Evolutionary conservation across 805 yeast species (phyloP).

Genomic region (Spencermartinsiella europaea): DNA sequence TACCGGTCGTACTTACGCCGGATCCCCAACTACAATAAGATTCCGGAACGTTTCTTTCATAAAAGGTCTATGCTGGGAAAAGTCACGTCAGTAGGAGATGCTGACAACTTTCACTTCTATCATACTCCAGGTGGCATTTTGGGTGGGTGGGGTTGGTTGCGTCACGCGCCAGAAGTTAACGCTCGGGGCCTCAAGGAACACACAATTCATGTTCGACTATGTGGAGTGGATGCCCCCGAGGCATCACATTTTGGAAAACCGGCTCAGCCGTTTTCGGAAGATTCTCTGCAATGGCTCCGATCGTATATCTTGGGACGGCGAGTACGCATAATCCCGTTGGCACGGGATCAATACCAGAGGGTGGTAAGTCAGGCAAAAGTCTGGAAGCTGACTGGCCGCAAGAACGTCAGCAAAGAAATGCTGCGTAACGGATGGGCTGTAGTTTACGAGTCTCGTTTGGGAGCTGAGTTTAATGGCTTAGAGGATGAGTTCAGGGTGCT

Average conservation of each 20-base stretch:
- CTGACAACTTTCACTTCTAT: constrained; percentile 87
- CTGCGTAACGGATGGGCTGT: constrained; percentile 75
- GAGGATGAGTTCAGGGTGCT: constrained; percentile 54
- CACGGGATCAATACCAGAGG: constrained; percentile 83
- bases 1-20: constrained; percentile 47
- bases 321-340: constrained; percentile 71
- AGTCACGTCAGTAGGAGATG: constrained; percentile 91
- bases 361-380: constrained; percentile 73
- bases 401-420: constrained; percentile 87
- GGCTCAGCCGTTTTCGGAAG: constrained; percentile 81
- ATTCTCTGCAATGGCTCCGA: constrained; percentile 76
- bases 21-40: constrained; percentile 42
- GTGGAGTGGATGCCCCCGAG: constrained; percentile 98
- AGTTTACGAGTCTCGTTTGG: constrained; percentile 75
- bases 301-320: constrained; percentile 57
- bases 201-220: constrained; percentile 75
- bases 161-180: constrained; percentile 57
- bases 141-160: constrained; percentile 92
- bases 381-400: constrained; percentile 59
- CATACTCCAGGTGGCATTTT: constrained; percentile 89
- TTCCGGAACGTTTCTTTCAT: constrained; percentile 46
- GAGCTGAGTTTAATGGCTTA: constrained; percentile 82
- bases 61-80: constrained; percentile 53
- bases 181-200: constrained; percentile 45
- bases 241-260: constrained; percentile 91